Conservation (phyloP, 2,329 filamentous ascomycete species). For the Macrophomina phaseolina region DNA sequence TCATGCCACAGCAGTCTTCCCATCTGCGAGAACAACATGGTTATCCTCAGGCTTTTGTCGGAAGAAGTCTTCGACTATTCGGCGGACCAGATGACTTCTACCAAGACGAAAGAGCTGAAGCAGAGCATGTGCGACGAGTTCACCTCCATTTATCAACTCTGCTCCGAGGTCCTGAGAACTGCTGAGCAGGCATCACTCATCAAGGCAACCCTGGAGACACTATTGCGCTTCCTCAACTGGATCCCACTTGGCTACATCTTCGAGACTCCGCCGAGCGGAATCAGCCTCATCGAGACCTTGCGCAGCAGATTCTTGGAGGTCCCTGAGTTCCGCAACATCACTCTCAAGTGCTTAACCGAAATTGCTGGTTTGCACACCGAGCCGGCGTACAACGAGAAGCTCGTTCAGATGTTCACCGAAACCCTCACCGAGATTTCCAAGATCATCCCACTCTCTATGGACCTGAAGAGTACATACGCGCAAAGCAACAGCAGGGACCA, state of each 20-base stretch:
- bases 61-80: constrained; percentile 99
- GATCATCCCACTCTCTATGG: constrained; percentile 88
- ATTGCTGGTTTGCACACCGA: constrained; percentile 93
- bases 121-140: constrained; percentile 99
- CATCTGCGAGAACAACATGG: constrained; percentile 99
- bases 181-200: constrained; percentile 87
- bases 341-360: constrained; percentile 94
- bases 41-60: constrained; percentile 89
- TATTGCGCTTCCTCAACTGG: constrained; percentile 98
- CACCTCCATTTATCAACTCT: constrained; percentile 96
- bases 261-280: constrained; percentile 73
- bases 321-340: constrained; percentile 95
- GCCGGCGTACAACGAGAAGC: constrained; percentile 87
- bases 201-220: constrained; percentile 94
- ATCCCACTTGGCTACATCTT: constrained; percentile 98
- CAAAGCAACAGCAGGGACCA: constrained; percentile 92
- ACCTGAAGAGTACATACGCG: constrained; percentile 89
- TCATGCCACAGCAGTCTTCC: constrained; percentile 94
- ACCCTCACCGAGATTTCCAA: constrained; percentile 90
- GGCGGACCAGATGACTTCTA: constrained; percentile 98
- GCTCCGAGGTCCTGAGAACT: constrained; percentile 90
- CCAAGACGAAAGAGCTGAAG: constrained; percentile 95
- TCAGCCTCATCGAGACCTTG: constrained; percentile 84
- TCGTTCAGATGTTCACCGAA: constrained; percentile 98
- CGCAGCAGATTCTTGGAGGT: constrained; percentile 90